phyloP scores from a whole-genome alignment of 2,329 filamentous ascomycete genomes.

The Pseudocercospora macadamiae region DNA sequence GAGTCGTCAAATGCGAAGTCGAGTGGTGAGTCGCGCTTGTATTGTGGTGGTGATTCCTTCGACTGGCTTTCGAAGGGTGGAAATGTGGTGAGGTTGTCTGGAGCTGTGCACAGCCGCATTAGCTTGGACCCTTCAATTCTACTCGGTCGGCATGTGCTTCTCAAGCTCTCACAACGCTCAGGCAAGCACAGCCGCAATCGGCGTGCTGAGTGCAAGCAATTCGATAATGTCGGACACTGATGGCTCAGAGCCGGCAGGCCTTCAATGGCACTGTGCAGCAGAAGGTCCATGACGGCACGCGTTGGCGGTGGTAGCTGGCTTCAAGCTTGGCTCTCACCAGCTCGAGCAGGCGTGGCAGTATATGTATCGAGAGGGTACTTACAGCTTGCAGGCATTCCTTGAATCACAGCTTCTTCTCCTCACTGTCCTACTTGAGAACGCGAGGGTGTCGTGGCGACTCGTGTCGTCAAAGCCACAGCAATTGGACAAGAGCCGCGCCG shows the following conservation, averaged over 20 bases:
- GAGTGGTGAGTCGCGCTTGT: slow-evolving; percentile 41
- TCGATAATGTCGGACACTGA: slow-evolving; percentile 12
- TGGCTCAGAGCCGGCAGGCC: slow-evolving; percentile 7
- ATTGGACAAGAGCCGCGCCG: slow-evolving; percentile 2
- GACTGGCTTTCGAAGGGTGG: slow-evolving; percentile 37
- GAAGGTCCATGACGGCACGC: background rate
- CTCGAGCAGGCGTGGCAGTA: background rate
- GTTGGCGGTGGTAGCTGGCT: background rate
- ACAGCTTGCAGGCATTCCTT: slow-evolving; percentile 36
- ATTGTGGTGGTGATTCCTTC: slow-evolving; percentile 24
- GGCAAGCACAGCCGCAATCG: background rate
- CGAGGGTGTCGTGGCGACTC: slow-evolving; percentile 21
- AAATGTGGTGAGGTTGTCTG: slow-evolving; percentile 37
- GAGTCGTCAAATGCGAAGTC: slow-evolving; percentile 38
- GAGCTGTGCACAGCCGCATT: slow-evolving; percentile 22
- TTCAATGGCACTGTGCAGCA: slow-evolving; percentile 8
- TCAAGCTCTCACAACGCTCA: background rate
- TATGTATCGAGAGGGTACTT: slow-evolving; percentile 33
- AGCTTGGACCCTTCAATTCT: slow-evolving; percentile 11
- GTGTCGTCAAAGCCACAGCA: slow-evolving; percentile 3
- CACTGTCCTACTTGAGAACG: slow-evolving; percentile 21
- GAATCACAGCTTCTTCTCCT: slow-evolving; percentile 24
- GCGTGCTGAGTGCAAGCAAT: background rate
- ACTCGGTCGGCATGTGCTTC: background rate
- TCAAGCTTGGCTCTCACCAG: background rate